Conservation (phyloP, 73 alveolate species). For the Durusdinium trenchii region DNA sequence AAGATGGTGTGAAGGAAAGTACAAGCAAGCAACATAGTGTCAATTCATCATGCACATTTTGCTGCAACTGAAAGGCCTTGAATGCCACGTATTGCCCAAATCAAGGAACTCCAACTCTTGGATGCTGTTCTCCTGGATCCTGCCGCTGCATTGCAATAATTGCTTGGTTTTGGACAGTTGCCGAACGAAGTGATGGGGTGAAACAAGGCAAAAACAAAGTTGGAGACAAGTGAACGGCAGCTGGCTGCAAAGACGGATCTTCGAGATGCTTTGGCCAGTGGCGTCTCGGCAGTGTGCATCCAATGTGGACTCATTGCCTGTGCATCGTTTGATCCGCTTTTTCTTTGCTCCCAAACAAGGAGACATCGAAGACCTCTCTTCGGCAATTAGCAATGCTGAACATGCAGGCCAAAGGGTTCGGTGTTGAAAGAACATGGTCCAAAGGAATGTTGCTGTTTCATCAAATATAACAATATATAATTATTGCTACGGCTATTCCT, state of each 20-base stretch:
- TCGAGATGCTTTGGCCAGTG: constrained; percentile 49
- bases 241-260: constrained; percentile 52
- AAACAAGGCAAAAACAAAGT: constrained; percentile 38
- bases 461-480: too few relatives aligned
- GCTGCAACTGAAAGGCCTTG: too few relatives aligned
- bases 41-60: too few relatives aligned
- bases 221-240: constrained; percentile 57
- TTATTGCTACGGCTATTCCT: too few relatives aligned
- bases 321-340: not conserved
- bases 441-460: too few relatives aligned
- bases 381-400: constrained; percentile 63
- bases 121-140: constrained; percentile 56
- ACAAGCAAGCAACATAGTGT: too few relatives aligned
- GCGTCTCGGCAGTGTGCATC: not conserved
- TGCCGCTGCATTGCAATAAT: not conserved
- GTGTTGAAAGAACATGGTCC: not conserved
- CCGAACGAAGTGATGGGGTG: too few relatives aligned
- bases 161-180: not conserved
- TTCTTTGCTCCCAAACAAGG: not conserved
- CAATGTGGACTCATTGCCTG: not conserved
- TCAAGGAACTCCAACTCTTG: constrained; percentile 31
- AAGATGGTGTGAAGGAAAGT: too few relatives aligned
- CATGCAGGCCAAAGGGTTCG: not conserved
- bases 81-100: too few relatives aligned
- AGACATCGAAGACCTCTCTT: not conserved